These are phyloP conservation scores for Gleditsia sinensis DNA, from an alignment of 306 rosid species.

Conservation along the genomic window DNA sequence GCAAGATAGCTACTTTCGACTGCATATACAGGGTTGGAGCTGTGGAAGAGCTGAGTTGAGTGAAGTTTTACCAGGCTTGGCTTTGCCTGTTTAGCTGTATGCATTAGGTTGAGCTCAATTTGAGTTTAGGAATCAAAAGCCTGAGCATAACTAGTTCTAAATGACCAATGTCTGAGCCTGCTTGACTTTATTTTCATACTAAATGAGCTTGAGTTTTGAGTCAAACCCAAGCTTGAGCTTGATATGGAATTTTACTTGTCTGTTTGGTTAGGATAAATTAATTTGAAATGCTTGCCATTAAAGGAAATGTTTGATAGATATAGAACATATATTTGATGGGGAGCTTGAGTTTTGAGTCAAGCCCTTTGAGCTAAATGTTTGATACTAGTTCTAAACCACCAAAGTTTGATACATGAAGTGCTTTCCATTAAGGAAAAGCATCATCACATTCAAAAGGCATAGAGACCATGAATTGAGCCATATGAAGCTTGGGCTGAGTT, in stretches of 20 bases:
- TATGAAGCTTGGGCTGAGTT: background rate
- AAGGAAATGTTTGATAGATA: background rate
- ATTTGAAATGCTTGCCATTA: background rate
- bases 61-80: background rate
- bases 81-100: background rate
- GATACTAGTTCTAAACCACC: too few species aligned
- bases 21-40: background rate
- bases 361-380: too few species aligned
- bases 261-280: background rate
- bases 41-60: background rate
- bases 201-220: background rate
- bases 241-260: background rate
- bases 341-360: too few species aligned
- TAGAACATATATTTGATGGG: background rate
- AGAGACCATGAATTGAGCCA: slow-evolving; percentile 15
- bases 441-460: background rate
- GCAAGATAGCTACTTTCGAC: background rate
- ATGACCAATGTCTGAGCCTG: background rate
- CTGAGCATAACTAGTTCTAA: background rate
- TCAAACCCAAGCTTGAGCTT: background rate
- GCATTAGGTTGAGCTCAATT: background rate
- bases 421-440: too few species aligned
- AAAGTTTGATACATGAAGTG: too few species aligned
- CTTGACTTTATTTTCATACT: background rate
- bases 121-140: background rate